A percentile compares a stretch with the other conserved stretches of the same genome.
Conservation (phyloP, 257 asterid species). For the Paraleonurus japonicus region DNA sequence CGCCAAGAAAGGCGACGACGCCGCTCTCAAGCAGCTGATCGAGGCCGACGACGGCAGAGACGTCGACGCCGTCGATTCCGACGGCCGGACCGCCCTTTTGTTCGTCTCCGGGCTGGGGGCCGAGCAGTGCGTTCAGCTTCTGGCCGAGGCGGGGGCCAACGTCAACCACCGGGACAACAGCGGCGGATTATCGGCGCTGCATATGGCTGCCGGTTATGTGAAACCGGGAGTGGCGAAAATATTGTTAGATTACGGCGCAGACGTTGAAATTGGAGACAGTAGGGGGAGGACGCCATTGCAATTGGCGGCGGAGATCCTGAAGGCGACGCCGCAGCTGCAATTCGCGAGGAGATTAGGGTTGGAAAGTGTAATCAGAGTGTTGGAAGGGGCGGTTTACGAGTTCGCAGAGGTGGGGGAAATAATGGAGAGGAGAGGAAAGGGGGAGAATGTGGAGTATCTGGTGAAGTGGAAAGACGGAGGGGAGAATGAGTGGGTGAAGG, state of each 20-base stretch:
- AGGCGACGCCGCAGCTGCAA: conserved; percentile 72
- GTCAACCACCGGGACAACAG: conserved; percentile 52
- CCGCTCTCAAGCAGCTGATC: conserved; percentile 42
- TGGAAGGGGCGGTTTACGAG: conserved; percentile 76
- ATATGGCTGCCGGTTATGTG: conserved; percentile 92
- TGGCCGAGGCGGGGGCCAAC: conserved; percentile 75
- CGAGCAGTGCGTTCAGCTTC: conserved; percentile 60
- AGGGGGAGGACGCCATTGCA: conserved; percentile 65
- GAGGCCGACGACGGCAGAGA: conserved; percentile 65
- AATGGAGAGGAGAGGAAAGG: conserved; percentile 85
- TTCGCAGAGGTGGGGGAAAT: conserved; percentile 83
- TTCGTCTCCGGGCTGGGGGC: conserved; percentile 92
- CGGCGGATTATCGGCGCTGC: conserved; percentile 79
- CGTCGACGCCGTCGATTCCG: conserved; percentile 68
- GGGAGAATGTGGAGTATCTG: conserved; percentile 65
- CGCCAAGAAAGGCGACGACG: conserved; percentile 69
- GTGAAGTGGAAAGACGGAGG: conserved; percentile 87
- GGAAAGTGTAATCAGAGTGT: conserved; percentile 52
- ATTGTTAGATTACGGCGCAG: conserved; percentile 60
- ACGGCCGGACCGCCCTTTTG: conserved; percentile 85
- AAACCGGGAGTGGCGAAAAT: conserved; percentile 63
- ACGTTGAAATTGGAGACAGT: conserved; percentile 59
- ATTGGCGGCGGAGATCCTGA: conserved; percentile 67
- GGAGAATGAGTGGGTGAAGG: conserved; percentile 87
- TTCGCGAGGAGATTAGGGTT: conserved; percentile 80